Base-by-base conservation (phyloP, 331 rosid species). In the Acacia concinna region DNA sequence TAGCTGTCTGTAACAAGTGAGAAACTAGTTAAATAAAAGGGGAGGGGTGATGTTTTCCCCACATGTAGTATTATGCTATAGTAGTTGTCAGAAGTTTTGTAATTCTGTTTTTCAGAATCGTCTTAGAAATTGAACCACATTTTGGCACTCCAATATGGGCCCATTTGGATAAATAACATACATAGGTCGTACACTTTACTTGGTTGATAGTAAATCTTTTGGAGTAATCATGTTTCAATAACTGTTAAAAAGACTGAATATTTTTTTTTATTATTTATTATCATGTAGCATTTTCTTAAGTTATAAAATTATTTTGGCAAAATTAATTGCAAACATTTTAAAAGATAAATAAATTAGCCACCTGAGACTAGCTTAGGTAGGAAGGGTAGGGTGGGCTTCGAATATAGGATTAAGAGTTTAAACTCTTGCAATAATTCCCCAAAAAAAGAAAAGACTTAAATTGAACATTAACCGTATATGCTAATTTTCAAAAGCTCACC, bases 51-150 rank as follows among this genome's bases (percentile, higher is more conserved):
- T 4, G 3, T 25, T 59, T 27, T 8, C 2, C 0, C 8, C 6
- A 7, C 31, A 5, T 21, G n/a, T 40, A 41, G 23, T 11, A 31
- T 28, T 52, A 66, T 35, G 4, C 17, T 47, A 8, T 69, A 15
- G 34, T 35, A 75, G 76, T 28, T 71, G 70, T 51, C 37, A 20
- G 4, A 49, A 32, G 41, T 75, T 68, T 12, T 75, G 70, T 41
- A 62, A 20, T 34, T 65, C 43, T 37, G 23, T 54, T 57, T 65
- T 44, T 12, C 44, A 21, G 49, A 71, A 20, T 12, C 0, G 17
- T 38, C 66, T 17, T 78, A 18, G 38, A 52, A 18, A 43, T 46
- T 68, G 84, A 18, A 8, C 75, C 15, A 54, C 25, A 64, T 64
- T 17, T 15, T 64, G 43, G 69, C 23, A 28, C 20, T 59, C 65